phyloP scores from a whole-genome alignment of 139 green algal genomes.

The Tetradesmus obliquus region DNA sequence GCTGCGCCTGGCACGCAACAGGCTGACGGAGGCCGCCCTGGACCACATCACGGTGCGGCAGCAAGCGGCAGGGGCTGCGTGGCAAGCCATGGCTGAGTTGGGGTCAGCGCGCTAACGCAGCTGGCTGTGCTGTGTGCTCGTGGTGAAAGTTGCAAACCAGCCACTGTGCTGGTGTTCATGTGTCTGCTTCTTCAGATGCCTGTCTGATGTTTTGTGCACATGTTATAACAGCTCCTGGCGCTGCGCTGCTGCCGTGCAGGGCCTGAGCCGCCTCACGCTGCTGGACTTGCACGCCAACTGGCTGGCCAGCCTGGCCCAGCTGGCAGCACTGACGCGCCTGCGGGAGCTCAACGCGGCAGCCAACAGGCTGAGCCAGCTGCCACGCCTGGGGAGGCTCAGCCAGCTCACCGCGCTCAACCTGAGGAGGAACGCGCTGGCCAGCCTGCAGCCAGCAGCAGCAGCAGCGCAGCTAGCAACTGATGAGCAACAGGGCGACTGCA shows the following conservation, averaged over 20 bases:
- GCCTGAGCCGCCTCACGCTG: background rate
- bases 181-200: background rate
- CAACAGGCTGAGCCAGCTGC: conserved; percentile 16
- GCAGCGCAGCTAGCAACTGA: background rate
- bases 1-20: conserved; percentile 25
- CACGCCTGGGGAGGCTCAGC: background rate
- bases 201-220: no score
- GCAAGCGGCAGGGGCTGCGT: background rate
- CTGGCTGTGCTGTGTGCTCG: background rate
- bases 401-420: conserved; percentile 19
- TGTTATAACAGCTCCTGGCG: background rate
- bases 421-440: background rate
- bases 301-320: background rate
- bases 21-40: background rate
- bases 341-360: background rate
- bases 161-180: background rate
- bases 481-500: background rate
- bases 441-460: conserved; percentile 17
- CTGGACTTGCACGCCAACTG: conserved; percentile 14
- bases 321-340: background rate
- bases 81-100: no score
- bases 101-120: no score
- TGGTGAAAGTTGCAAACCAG: background rate
- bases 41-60: conserved; percentile 13
- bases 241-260: conserved; percentile 1